A percentile compares a stretch with the other conserved stretches of the same genome.
These are phyloP conservation scores for Salicornia ramosissima DNA, from an alignment of 148 eudicot genomes.

Conservation along the genomic window DNA sequence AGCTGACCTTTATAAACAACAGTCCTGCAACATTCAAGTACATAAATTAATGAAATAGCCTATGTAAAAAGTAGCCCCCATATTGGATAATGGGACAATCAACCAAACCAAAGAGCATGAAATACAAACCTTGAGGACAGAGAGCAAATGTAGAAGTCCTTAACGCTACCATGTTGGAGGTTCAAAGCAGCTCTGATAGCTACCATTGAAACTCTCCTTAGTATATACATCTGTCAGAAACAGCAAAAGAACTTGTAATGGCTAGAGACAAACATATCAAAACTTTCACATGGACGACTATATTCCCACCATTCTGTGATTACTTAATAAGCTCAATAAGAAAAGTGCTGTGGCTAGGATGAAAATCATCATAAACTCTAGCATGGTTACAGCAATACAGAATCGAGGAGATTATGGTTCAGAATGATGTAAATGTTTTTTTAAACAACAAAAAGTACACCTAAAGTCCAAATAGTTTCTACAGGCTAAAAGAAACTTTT, in stretches of 20 bases:
- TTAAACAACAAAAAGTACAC: too few relatives aligned
- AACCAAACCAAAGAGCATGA: background rate
- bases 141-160: constrained; percentile 96
- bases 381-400: background rate
- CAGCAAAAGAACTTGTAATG: constrained; percentile 1
- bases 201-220: constrained; percentile 95
- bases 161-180: constrained; percentile 85
- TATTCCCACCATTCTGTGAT: background rate
- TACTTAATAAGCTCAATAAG: background rate
- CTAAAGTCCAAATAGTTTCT: too few relatives aligned
- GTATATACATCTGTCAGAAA: constrained; percentile 71
- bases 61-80: background rate
- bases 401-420: background rate
- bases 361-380: background rate
- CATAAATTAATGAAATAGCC: background rate
- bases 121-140: constrained; percentile 78
- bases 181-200: constrained; percentile 96
- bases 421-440: background rate
- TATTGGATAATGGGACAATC: background rate
- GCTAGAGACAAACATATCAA: background rate
- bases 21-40: constrained; percentile 54
- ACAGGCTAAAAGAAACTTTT: too few relatives aligned
- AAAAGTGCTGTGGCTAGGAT: too few relatives aligned
- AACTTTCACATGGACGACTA: background rate
- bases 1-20: constrained; percentile 97